phyloP scores from a whole-genome alignment of 352 stramenopile species.

The Aphanomyces stellatus region DNA sequence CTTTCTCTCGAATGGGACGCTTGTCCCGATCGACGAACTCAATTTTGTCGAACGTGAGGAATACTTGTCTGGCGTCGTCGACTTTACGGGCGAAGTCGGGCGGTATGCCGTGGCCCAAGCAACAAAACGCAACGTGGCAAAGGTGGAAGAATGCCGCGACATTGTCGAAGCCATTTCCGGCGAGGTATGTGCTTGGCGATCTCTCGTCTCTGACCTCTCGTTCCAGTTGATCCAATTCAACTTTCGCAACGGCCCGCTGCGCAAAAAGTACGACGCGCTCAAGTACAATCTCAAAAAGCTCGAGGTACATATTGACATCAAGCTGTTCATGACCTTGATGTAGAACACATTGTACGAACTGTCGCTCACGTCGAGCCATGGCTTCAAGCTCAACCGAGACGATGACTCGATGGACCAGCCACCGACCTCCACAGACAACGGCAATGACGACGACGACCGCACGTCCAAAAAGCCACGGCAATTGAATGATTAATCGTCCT shows the following conservation, averaged over 20 bases:
- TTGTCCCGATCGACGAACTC: constrained; percentile 49
- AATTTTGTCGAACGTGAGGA: constrained; percentile 68
- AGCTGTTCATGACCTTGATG: not conserved
- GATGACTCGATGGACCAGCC: too few species aligned
- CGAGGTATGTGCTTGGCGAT: constrained; percentile 38
- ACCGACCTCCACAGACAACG: too few species aligned
- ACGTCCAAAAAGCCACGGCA: not conserved
- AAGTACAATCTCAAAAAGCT: constrained; percentile 94
- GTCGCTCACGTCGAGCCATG: constrained; percentile 58
- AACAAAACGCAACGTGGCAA: constrained; percentile 70
- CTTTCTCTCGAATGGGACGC: constrained; percentile 59
- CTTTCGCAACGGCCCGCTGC: constrained; percentile 88
- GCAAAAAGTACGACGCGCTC: constrained; percentile 91
- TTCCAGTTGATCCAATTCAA: constrained; percentile 84
- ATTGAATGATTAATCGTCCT: not conserved
- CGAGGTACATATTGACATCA: constrained; percentile 39
- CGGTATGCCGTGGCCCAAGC: constrained; percentile 84
- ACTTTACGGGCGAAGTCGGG: constrained; percentile 89
- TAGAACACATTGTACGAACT: constrained; percentile 92
- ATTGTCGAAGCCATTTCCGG: constrained; percentile 85
- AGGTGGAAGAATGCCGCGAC: constrained; percentile 68
- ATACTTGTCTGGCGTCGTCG: constrained; percentile 92
- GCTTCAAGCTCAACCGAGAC: not conserved
- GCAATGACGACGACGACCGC: too few species aligned
- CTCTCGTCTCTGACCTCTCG: too few species aligned